Evolutionary conservation across 257 asterid species (phyloP), one percentile per base, ranked within the genome.

Genomic region (Nicotiana otophora): DNA sequence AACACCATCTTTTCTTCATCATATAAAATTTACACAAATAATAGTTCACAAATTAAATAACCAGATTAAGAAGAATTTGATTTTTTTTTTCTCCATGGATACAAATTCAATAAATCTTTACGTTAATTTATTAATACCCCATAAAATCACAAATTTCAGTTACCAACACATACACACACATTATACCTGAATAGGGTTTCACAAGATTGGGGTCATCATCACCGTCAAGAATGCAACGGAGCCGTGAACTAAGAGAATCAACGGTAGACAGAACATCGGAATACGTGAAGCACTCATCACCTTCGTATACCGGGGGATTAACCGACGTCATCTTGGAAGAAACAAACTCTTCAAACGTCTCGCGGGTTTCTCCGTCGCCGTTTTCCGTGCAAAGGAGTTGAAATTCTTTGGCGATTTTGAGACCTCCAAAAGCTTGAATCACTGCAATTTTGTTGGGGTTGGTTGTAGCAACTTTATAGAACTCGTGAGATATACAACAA

Each of bases 401-500:
- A 65, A 83, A 84, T 46, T 82, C 87, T 31, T 88, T 85, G 86
- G 92, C 85, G 42, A 84, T 64, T 82, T 83, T 82, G 46, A 93
- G 81, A 10, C 92, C 95, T 20, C 94, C 95, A 65, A 86, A 28
- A 57, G 97, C 97, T 78, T 93, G 98, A 39, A 95, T 86, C 55
- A 91, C 94, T 48, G 97, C 98, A 65, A 91, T 75, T 87, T 90
- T 92, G 36, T 87, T 60, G 28, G 97, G 93, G 19, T 72, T 86
- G 42, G 80, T 87, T 11, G 89, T 81, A 30, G 93, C 99, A 57
- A 90, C 91, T 84, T 78, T 87, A 68, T 82, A 82, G 84, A 95
- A 95, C 83, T 85, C 85, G 86, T 95, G 98, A 31, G 97, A 91
- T 82, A 95, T 84, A 88, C 99, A 95, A 83, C 99, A 95, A 5